phyloP scores from a whole-genome alignment of 208 protist species.

The Zelonia costaricensis region DNA sequence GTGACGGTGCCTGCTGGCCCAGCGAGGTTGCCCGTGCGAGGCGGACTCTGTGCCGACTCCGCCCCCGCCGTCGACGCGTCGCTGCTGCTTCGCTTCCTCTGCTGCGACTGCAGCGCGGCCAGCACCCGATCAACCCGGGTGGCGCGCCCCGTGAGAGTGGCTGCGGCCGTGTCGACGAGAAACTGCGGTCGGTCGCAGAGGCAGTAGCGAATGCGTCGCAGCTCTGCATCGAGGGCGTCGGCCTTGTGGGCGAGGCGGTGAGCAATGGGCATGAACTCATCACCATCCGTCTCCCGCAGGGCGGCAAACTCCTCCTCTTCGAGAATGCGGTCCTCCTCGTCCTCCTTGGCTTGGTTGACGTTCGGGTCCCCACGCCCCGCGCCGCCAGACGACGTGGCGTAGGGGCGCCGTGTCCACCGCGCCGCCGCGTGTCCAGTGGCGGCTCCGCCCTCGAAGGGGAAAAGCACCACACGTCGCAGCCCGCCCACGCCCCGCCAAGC shows the following conservation, averaged over 20 bases:
- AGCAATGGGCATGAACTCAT: constrained; percentile 50
- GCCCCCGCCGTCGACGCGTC: neutral
- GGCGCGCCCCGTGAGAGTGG: constrained; percentile 47
- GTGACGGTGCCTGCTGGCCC: constrained; percentile 4
- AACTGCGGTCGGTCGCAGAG: constrained; percentile 65
- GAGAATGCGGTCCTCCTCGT: constrained; percentile 52
- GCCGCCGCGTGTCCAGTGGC: too few relatives aligned
- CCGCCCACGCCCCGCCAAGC: too few relatives aligned
- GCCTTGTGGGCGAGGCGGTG: constrained; percentile 58
- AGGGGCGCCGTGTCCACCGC: too few relatives aligned
- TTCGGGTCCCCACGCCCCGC: too few relatives aligned
- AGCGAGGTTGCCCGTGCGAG: neutral
- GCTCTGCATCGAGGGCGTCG: constrained; percentile 60
- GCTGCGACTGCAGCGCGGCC: neutral
- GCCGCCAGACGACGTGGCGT: too few relatives aligned
- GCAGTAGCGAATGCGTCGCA: constrained; percentile 56
- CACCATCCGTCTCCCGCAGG: constrained; percentile 34
- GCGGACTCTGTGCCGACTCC: constrained; percentile 14
- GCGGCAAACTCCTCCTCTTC: constrained; percentile 81
- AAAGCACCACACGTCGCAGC: too few relatives aligned
- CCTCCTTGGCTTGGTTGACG: constrained; percentile 27
- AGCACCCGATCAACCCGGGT: constrained; percentile 47
- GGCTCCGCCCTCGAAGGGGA: too few relatives aligned
- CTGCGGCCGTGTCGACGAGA: constrained; percentile 41
- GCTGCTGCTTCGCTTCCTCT: neutral